Evolutionary conservation across 83 land plant genomes (phyloP).

Genomic region (Larix sibirica): DNA sequence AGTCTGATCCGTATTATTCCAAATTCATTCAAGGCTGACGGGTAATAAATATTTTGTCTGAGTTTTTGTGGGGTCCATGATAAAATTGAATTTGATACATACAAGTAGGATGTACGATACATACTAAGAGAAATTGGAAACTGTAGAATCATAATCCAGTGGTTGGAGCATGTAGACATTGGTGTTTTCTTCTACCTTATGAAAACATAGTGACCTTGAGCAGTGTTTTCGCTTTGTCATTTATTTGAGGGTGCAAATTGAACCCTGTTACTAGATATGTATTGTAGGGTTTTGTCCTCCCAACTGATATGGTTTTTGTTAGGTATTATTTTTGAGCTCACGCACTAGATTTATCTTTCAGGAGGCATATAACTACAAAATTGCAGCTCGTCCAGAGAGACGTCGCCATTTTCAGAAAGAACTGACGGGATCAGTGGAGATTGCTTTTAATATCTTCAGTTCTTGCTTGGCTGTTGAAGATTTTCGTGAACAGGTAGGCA

Average conservation of each 20-base stretch:
- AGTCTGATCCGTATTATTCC: neutral
- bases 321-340: neutral
- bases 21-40: neutral
- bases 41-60: too few relatives aligned
- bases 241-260: neutral
- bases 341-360: conserved; percentile 16
- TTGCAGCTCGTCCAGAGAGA: conserved; percentile 93
- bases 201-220: neutral
- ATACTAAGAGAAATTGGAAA: neutral
- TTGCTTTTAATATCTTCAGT: conserved; percentile 69
- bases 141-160: neutral
- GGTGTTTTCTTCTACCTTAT: too few relatives aligned
- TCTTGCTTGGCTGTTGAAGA: conserved; percentile 50
- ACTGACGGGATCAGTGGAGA: conserved; percentile 62
- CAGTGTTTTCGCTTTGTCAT: neutral
- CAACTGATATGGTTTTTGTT: neutral
- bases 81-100: too few relatives aligned
- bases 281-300: neutral
- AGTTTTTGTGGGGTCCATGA: too few relatives aligned
- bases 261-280: neutral
- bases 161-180: too few relatives aligned
- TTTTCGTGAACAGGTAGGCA: conserved; percentile 77
- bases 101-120: too few relatives aligned
- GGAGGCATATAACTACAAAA: conserved; percentile 87
- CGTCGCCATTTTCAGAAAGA: conserved; percentile 90